These are phyloP conservation scores for Plasmodiophora brassicae DNA, from an alignment of 208 protist species.

Conservation along the genomic window DNA sequence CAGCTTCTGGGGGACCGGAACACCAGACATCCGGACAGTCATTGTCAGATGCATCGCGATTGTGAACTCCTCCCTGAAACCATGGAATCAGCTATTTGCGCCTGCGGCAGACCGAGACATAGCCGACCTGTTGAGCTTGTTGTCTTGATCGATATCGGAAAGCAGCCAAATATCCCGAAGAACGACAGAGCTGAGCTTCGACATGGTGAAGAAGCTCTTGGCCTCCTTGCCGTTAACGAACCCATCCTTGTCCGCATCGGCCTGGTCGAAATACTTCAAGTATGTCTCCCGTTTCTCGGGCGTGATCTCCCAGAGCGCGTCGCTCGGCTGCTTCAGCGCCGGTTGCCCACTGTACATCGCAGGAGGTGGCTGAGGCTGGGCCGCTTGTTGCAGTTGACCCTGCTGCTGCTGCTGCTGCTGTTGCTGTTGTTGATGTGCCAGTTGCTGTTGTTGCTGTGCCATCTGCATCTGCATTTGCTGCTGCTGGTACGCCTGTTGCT, in stretches of 20 bases:
- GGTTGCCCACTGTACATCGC: not conserved
- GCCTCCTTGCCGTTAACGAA: slow-evolving; percentile 23
- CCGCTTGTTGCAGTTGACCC: not conserved
- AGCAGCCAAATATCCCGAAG: slow-evolving; percentile 28
- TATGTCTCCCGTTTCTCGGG: not conserved
- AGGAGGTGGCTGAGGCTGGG: not conserved
- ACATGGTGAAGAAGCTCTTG: slow-evolving; percentile 10
- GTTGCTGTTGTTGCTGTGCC: not conserved
- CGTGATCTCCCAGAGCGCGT: not conserved
- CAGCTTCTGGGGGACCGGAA: not conserved
- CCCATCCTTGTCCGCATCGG: slow-evolving; percentile 20
- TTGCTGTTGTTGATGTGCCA: not conserved
- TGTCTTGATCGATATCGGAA: slow-evolving; percentile 26
- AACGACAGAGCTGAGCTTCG: not conserved
- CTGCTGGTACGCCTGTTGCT: slow-evolving; percentile 7
- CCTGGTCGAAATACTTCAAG: slow-evolving; percentile 29
- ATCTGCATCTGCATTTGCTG: not conserved
- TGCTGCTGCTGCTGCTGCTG: not conserved
- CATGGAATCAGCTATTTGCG: too few species aligned
- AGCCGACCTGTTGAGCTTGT: not conserved
- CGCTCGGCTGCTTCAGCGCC: not conserved
- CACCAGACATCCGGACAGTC: not conserved
- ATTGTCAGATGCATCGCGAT: slow-evolving; percentile 20
- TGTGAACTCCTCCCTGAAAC: slow-evolving; percentile 22
- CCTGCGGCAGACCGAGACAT: too few species aligned